Evolutionary conservation across 2,329 filamentous ascomycete species (phyloP).

Genomic region (Chrysoporthe deuterocubensis): DNA sequence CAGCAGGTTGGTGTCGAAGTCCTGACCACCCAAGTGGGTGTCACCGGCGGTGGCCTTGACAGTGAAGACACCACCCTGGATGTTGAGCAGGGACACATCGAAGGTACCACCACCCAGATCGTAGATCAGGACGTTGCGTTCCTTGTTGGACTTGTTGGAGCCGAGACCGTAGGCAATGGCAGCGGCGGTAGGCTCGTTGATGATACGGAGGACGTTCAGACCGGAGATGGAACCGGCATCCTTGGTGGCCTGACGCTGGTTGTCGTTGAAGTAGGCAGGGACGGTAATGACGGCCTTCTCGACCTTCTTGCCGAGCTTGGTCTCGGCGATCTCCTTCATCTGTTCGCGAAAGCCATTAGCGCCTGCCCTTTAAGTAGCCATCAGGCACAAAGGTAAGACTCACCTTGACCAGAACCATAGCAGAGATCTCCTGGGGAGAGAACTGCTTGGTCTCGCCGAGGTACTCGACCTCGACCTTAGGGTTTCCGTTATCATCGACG

Average conservation of each 20-base stretch:
- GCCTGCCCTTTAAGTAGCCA: neutral
- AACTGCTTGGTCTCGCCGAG: constrained; percentile 93
- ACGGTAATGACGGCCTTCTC: constrained; percentile 99
- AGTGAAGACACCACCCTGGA: constrained; percentile 98
- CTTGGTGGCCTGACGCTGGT: constrained; percentile 99
- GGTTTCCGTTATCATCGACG: constrained; percentile 83
- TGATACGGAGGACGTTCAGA: constrained; percentile 98
- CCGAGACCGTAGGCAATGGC: constrained; percentile 98
- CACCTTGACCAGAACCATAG: constrained; percentile 98
- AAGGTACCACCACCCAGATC: constrained; percentile 99
- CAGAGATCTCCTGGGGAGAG: constrained; percentile 97
- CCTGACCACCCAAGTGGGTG: constrained; percentile 92
- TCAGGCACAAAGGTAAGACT: constrained; percentile 32
- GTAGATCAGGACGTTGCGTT: constrained; percentile 99
- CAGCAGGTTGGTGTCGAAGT: constrained; percentile 95
- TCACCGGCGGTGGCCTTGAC: constrained; percentile 98
- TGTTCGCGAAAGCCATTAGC: constrained; percentile 43
- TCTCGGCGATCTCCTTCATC: constrained; percentile 99
- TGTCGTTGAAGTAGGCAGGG: constrained; percentile 99
- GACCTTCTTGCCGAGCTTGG: constrained; percentile 98
- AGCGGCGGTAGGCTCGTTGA: constrained; percentile 98
- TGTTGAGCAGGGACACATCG: constrained; percentile 99
- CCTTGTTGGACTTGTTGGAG: constrained; percentile 92
- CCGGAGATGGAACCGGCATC: constrained; percentile 97
- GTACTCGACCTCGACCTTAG: constrained; percentile 94